Evolutionary conservation across 2,329 filamentous ascomycete genomes (phyloP), one percentile per base, ranked within the genome.

Genomic region (Sclerotinia borealis): DNA sequence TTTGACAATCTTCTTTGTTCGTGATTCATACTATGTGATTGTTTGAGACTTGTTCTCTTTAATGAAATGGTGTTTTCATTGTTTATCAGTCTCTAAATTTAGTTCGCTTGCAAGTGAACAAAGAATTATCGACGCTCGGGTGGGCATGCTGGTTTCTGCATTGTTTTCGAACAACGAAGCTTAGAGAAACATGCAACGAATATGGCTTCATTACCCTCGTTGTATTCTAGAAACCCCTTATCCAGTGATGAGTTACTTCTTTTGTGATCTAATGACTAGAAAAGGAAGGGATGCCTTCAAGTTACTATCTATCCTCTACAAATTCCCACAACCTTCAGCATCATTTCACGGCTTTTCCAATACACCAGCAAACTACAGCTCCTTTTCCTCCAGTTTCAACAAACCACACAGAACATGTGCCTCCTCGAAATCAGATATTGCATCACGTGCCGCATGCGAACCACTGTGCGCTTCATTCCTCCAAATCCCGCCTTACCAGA

Each of bases 341-440:
- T 19, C 10, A 17, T 13, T 29, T 29, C 27, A 45, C 19, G 17
- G 1, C 37, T 11, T 51, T n/a, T 15, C 43, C 36, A 29, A 8
- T 25, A 6, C 13, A 27, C n/a, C 9, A 36, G 11, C 25, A 15
- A 49, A n/a, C 29, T 36, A 25, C 54, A 36, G 7, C 1, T 34
- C 13, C 11, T 2, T 8, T 36, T 43, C 6, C 27, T 34, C 2
- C n/a, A 17, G 34, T 11, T 15, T 58, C 39, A 34, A 31, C 36
- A 39, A 22, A 19, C 5, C 15, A 39, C 11, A 48, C 25, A 45
- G n/a, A 56, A 17, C 11, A 62, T 56, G 50, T 62, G 39, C 31
- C 34, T 58, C 29, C 60, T 62, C 19, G 50, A 56, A 49, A 47
- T 62, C 31, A 55, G 29, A 39, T 62, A 56, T 39, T 62, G 60